Evolutionary conservation across 208 protist genomes (phyloP).

Genomic region (Porcisia deanei): DNA sequence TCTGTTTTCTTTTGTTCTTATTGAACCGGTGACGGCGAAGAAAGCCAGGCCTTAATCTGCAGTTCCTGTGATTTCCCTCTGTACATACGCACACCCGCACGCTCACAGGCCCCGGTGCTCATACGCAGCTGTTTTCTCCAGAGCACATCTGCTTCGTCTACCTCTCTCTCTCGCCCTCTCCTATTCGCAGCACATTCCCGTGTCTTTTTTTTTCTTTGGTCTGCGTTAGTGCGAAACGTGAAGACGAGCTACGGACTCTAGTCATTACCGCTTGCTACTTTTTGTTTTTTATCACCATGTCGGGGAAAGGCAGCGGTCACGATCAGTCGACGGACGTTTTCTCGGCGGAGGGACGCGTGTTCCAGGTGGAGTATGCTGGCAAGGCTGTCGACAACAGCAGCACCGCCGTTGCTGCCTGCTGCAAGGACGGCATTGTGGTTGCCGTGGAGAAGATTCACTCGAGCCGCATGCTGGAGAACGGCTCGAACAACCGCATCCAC

Average conservation of each 20-base stretch:
- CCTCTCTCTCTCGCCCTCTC: slow-evolving; percentile 1
- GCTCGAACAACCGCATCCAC: slow-evolving; percentile 96
- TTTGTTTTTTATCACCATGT: slow-evolving; percentile 30
- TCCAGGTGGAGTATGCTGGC: slow-evolving; percentile 99
- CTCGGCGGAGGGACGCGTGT: slow-evolving; percentile 98
- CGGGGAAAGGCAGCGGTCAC: slow-evolving; percentile 90
- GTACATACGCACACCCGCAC: neutral
- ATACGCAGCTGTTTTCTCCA: slow-evolving; percentile 4
- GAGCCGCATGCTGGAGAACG: slow-evolving; percentile 96
- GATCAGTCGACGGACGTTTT: slow-evolving; percentile 98
- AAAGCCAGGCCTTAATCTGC: neutral
- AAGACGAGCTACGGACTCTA: neutral
- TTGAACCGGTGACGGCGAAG: neutral
- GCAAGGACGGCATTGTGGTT: slow-evolving; percentile 98
- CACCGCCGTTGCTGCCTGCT: slow-evolving; percentile 96
- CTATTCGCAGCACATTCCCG: neutral
- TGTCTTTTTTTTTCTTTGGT: neutral
- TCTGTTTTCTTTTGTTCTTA: neutral
- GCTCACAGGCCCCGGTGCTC: neutral
- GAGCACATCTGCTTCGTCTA: neutral
- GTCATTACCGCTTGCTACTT: slow-evolving; percentile 3
- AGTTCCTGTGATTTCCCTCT: neutral
- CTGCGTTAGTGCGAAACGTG: neutral
- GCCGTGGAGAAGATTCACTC: slow-evolving; percentile 98
- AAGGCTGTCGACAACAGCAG: slow-evolving; percentile 99